A percentile compares a stretch with the other conserved stretches of the same genome.
Evolutionary conservation across 805 yeast species (phyloP).

Genomic region (Komagataella pseudopastoris): DNA sequence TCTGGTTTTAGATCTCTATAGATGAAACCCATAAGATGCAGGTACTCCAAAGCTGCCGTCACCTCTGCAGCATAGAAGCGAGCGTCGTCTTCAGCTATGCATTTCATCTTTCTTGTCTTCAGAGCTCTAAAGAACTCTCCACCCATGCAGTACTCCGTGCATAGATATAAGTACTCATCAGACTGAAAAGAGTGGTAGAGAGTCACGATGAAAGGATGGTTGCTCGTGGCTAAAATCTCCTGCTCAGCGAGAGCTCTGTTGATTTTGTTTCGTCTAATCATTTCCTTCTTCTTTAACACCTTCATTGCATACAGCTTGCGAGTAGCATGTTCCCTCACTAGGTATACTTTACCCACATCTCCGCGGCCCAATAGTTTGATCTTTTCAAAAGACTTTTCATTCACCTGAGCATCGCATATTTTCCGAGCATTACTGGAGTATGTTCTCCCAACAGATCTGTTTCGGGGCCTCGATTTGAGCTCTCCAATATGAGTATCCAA

Average conservation of each 20-base stretch:
- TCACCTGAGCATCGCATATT: conserved; percentile 65
- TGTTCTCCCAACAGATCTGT: conserved; percentile 37
- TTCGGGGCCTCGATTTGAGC: conserved; percentile 22
- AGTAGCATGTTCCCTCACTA: conserved; percentile 72
- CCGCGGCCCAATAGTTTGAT: conserved; percentile 89
- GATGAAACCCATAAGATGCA: conserved; percentile 94
- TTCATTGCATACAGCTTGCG: conserved; percentile 85
- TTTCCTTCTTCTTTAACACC: conserved; percentile 77
- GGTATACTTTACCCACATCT: conserved; percentile 92
- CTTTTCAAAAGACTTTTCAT: conserved; percentile 80
- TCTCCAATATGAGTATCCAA: conserved; percentile 23
- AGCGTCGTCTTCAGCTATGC: conserved; percentile 81
- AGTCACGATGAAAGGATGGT: conserved; percentile 95
- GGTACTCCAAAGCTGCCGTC: conserved; percentile 88
- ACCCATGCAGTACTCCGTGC: conserved; percentile 99
- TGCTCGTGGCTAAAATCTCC: conserved; percentile 87
- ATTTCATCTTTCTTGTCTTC: conserved; percentile 79
- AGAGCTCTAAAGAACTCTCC: conserved; percentile 96
- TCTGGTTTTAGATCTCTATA: conserved; percentile 96
- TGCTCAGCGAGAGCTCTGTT: conserved; percentile 94
- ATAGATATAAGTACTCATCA: conserved; percentile 77
- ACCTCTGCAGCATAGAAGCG: conserved; percentile 94
- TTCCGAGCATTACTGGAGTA: conserved; percentile 68
- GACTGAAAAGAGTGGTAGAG: conserved; percentile 94
- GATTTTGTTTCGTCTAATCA: conserved; percentile 90